phyloP scores from a whole-genome alignment of 257 asterid species.

The Fraxinus cuspidata region DNA sequence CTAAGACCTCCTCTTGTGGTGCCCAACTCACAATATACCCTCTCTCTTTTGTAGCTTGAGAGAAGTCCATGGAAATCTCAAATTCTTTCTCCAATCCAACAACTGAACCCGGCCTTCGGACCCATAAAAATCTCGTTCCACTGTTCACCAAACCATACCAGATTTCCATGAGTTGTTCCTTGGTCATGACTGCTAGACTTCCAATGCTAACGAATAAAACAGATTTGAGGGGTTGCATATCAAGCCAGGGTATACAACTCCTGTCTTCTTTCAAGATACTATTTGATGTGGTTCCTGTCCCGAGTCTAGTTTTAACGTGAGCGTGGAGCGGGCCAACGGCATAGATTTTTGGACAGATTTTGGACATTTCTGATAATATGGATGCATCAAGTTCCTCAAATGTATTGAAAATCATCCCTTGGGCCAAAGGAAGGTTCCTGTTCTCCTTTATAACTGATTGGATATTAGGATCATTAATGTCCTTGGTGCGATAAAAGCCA shows the following conservation, averaged over 20 bases:
- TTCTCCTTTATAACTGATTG: conserved; percentile 37
- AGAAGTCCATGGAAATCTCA: conserved; percentile 29
- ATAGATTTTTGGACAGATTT: conserved; percentile 48
- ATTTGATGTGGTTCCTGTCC: conserved; percentile 9
- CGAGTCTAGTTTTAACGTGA: conserved; percentile 36
- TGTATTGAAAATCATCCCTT: conserved; percentile 72
- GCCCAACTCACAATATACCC: conserved; percentile 50
- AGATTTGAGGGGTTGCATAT: conserved; percentile 44
- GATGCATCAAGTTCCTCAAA: conserved; percentile 62
- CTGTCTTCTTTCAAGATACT: conserved; percentile 58
- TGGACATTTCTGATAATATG: conserved; percentile 37
- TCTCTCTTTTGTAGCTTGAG: conserved; percentile 31
- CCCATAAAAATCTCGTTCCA: conserved; percentile 61
- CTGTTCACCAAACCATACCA: conserved; percentile 64
- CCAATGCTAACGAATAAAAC: conserved; percentile 67
- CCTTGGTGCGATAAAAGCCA: conserved; percentile 43
- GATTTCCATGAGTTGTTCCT: conserved; percentile 44
- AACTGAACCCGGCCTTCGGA: conserved; percentile 46
- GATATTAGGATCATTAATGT: conserved; percentile 28
- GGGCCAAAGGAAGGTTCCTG: conserved; percentile 43
- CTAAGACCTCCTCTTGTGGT: conserved; percentile 45
- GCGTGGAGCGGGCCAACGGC: conserved; percentile 70
- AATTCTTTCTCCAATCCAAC: conserved; percentile 12
- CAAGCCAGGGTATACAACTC: conserved; percentile 60
- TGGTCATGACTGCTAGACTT: conserved; percentile 38